These are phyloP conservation scores for Heimioporus sp. DNA, from an alignment of 768 basidiomycete species.

Conservation along the genomic window DNA sequence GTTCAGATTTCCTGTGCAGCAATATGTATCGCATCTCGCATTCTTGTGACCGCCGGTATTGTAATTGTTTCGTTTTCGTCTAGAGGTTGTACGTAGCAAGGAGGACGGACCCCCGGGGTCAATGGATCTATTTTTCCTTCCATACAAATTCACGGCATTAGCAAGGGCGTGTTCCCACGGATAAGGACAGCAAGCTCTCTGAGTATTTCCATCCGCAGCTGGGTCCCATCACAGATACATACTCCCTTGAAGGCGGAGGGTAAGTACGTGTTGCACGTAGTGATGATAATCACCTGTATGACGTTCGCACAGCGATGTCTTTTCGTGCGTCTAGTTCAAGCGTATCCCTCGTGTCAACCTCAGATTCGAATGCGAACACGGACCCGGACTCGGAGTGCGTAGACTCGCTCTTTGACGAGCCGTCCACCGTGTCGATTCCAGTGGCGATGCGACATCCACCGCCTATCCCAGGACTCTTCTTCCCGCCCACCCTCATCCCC, in stretches of 20 bases:
- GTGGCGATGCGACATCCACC: constrained; percentile 40
- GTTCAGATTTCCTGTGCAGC: not conserved
- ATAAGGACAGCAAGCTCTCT: not conserved
- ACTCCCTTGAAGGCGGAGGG: not conserved
- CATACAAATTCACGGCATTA: constrained; percentile 1
- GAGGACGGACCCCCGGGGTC: too few relatives aligned
- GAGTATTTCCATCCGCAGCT: not conserved
- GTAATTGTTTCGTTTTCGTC: not conserved
- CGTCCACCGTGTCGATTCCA: constrained; percentile 13
- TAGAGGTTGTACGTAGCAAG: not conserved
- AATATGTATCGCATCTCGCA: not conserved
- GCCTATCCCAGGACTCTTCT: constrained; percentile 64
- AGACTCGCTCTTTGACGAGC: constrained; percentile 55
- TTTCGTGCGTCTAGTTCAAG: not conserved
- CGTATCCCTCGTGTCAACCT: not conserved
- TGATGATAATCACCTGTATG: not conserved
- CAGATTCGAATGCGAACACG: constrained; percentile 14
- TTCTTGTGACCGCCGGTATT: not conserved
- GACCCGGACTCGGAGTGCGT: constrained; percentile 20
- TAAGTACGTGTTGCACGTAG: constrained; percentile 2
- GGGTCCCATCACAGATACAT: not conserved
- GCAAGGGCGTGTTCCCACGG: constrained; percentile 18
- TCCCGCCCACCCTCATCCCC: constrained; percentile 50
- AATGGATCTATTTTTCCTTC: too few relatives aligned
- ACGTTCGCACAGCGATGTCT: constrained; percentile 10